phyloP scores from a whole-genome alignment of 768 basidiomycete species.

The Lentinula edodes region DNA sequence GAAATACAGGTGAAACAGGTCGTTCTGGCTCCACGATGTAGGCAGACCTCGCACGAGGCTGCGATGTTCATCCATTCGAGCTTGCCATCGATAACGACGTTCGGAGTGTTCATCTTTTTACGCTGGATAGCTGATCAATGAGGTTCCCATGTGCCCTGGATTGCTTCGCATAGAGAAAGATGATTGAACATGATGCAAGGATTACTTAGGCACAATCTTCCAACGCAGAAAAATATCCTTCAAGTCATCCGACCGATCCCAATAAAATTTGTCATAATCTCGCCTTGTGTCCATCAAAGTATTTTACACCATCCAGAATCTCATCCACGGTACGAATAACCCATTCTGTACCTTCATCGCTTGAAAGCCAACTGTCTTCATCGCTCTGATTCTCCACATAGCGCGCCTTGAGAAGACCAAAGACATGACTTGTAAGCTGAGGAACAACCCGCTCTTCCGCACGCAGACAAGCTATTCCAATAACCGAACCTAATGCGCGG shows the following conservation, averaged over 20 bases:
- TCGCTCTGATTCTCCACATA: slow-evolving; percentile 49
- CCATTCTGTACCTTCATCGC: slow-evolving; percentile 87
- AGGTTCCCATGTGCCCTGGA: neutral
- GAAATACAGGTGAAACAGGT: neutral
- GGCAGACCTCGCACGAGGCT: too few relatives aligned
- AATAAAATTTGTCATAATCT: slow-evolving; percentile 35
- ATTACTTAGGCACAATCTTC: neutral
- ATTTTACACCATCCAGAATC: slow-evolving; percentile 62
- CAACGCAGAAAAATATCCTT: neutral
- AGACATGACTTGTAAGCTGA: slow-evolving; percentile 84
- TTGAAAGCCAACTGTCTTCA: slow-evolving; percentile 77
- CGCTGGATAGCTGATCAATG: neutral
- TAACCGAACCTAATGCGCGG: slow-evolving; percentile 77
- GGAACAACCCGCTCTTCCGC: slow-evolving; percentile 82
- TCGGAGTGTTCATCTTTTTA: neutral
- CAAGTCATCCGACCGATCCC: slow-evolving; percentile 30
- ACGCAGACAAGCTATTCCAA: slow-evolving; percentile 80
- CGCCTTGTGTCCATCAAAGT: slow-evolving; percentile 44
- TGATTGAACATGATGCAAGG: neutral
- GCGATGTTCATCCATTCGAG: too few relatives aligned
- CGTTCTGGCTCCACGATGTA: too few relatives aligned
- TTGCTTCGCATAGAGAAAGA: neutral
- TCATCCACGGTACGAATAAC: slow-evolving; percentile 79
- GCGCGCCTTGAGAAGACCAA: slow-evolving; percentile 85
- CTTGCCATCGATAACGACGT: neutral